Percentiles rank a stretch among this genome's conserved stretches.
phyloP scores from a whole-genome alignment of 2,329 filamentous ascomycete species.

The Coniochaeta prunicola region DNA sequence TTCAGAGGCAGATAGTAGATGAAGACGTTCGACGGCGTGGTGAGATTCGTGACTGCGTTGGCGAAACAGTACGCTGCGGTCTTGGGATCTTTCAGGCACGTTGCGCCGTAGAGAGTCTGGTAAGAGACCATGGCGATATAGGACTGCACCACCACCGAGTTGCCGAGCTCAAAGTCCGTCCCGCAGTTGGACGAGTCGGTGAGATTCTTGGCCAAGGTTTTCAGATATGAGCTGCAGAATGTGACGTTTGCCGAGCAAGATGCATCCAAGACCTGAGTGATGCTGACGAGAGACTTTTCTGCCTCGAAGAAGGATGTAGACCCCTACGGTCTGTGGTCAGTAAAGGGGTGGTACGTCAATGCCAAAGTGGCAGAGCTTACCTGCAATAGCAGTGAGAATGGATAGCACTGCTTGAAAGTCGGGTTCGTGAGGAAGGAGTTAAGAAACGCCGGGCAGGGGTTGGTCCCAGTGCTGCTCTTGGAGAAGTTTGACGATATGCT shows the following conservation, averaged over 20 bases:
- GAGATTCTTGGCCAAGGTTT: constrained; percentile 57
- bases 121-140: constrained; percentile 74
- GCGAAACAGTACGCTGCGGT: constrained; percentile 73
- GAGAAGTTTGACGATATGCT: constrained; percentile 57
- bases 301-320: constrained; percentile 80
- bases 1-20: constrained; percentile 85
- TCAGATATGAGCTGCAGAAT: constrained; percentile 60
- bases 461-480: constrained; percentile 29
- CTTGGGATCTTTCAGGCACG: constrained; percentile 64
- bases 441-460: constrained; percentile 61
- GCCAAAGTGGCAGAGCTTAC: constrained; percentile 30
- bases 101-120: constrained; percentile 68
- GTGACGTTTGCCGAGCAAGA: constrained; percentile 64
- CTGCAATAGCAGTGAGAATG: constrained; percentile 76
- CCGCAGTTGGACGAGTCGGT: constrained; percentile 59
- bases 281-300: constrained; percentile 60
- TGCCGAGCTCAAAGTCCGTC: constrained; percentile 58
- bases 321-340: constrained; percentile 42
- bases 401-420: constrained; percentile 68
- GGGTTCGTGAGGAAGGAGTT: constrained; percentile 55
- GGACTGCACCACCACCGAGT: constrained; percentile 65
- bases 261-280: constrained; percentile 71
- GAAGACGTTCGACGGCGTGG: constrained; percentile 64
- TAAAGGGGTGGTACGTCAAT: background rate
- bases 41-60: constrained; percentile 71